Evolutionary conservation across 768 basidiomycete species (phyloP).

Genomic region (Russula brevipes): DNA sequence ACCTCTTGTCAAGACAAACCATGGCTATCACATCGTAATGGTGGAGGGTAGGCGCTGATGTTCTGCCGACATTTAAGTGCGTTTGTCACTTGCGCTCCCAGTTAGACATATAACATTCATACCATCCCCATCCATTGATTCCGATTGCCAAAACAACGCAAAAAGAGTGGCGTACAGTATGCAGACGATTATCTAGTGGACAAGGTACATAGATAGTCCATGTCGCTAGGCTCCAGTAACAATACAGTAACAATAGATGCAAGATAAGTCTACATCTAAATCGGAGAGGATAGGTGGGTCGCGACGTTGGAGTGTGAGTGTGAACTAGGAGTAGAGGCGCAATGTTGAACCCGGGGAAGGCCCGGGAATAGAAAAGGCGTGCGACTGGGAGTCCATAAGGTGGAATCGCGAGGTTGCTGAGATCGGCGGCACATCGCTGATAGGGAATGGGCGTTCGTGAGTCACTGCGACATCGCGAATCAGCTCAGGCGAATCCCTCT

Average conservation of each 20-base stretch:
- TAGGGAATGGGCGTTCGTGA: slow-evolving; percentile 12
- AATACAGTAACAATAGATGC: slow-evolving; percentile 20
- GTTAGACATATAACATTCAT: neutral
- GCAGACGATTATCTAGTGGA: slow-evolving; percentile 19
- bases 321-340: slow-evolving; percentile 12
- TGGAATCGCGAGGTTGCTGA: slow-evolving; percentile 22
- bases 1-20: slow-evolving; percentile 72
- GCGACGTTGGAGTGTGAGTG: neutral
- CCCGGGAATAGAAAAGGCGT: slow-evolving; percentile 8
- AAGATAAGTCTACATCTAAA: slow-evolving; percentile 20
- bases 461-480: neutral
- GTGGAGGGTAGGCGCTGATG: slow-evolving; percentile 69
- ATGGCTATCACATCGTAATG: slow-evolving; percentile 90
- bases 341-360: slow-evolving; percentile 13
- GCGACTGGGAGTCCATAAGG: slow-evolving; percentile 14
- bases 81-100: neutral
- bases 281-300: neutral
- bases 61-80: neutral
- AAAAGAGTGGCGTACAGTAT: slow-evolving; percentile 19
- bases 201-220: slow-evolving; percentile 21
- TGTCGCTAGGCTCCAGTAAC: slow-evolving; percentile 19
- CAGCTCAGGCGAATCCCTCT: slow-evolving; percentile 25
- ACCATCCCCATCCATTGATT: neutral
- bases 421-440: slow-evolving; percentile 16
- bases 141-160: neutral